These are phyloP conservation scores for Capsaspora owczarzaki DNA, from an alignment of 78 protist species.

Conservation along the genomic window DNA sequence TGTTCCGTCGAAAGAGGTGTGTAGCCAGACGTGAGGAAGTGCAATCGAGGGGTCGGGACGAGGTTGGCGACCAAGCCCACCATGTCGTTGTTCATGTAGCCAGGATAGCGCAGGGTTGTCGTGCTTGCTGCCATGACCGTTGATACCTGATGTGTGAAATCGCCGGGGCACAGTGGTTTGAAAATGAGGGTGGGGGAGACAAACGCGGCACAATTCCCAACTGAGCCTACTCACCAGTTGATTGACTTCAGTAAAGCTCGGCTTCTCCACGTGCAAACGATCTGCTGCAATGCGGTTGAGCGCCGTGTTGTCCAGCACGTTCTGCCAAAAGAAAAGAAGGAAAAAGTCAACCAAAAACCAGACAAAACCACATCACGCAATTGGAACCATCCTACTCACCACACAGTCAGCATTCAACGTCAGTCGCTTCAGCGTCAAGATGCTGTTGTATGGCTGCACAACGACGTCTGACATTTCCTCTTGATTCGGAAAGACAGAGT, in stretches of 20 bases:
- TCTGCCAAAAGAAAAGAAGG: neutral
- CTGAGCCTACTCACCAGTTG: conserved; percentile 15
- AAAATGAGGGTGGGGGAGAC: neutral
- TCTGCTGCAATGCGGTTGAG: conserved; percentile 88
- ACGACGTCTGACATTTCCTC: conserved; percentile 74
- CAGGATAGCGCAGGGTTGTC: conserved; percentile 92
- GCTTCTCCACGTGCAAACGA: conserved; percentile 65
- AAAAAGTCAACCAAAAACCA: neutral
- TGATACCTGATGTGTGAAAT: conserved; percentile 47
- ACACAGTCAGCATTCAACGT: conserved; percentile 83
- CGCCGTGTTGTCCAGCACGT: conserved; percentile 97
- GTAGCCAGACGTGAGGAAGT: conserved; percentile 98
- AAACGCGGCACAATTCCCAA: neutral
- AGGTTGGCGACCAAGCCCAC: conserved; percentile 91
- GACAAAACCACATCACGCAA: neutral
- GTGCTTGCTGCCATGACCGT: conserved; percentile 97
- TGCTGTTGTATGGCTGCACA: conserved; percentile 95
- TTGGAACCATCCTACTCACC: conserved; percentile 12
- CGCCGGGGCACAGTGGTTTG: neutral
- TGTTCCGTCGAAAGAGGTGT: conserved; percentile 70
- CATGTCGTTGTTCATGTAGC: conserved; percentile 96
- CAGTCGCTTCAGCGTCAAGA: conserved; percentile 91
- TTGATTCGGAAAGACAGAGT: conserved; percentile 89
- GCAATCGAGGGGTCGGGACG: conserved; percentile 98
- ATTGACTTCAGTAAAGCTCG: conserved; percentile 74